Conservation (phyloP, 768 basidiomycete species). For the Psilocybe subaeruginosa region DNA sequence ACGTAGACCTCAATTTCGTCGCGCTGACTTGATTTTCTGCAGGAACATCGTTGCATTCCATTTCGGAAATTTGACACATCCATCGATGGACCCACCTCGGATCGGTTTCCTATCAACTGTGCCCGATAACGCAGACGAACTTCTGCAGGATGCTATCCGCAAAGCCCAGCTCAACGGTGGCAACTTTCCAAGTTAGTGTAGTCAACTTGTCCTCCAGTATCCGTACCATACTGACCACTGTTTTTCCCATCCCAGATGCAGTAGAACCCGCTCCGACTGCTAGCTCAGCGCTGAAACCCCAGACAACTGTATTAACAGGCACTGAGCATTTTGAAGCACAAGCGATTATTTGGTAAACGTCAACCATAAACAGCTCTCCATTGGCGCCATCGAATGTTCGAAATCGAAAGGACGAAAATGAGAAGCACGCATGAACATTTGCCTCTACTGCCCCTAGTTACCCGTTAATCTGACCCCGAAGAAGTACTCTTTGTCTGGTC, state of each 20-base stretch:
- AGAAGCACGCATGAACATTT: not conserved
- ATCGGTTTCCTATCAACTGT: conserved; percentile 70
- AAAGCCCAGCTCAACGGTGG: conserved; percentile 40
- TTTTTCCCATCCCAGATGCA: conserved; percentile 26
- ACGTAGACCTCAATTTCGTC: not conserved
- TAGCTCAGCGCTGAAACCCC: conserved; percentile 26
- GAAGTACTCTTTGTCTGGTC: not conserved
- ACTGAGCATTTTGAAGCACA: not conserved
- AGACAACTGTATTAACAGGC: not conserved
- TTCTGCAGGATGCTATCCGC: conserved; percentile 38
- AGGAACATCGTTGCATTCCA: conserved; percentile 70
- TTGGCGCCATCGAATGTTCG: too few relatives aligned
- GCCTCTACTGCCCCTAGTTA: not conserved
- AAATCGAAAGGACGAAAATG: not conserved
- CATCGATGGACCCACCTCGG: conserved; percentile 68
- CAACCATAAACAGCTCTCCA: not conserved
- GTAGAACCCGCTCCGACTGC: conserved; percentile 38
- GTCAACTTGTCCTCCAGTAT: not conserved
- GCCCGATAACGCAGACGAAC: conserved; percentile 48
- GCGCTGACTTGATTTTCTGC: not conserved
- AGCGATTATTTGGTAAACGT: not conserved
- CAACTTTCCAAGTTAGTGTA: conserved; percentile 37
- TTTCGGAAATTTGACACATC: conserved; percentile 71
- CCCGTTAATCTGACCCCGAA: not conserved
- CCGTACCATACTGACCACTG: not conserved